phyloP scores from a whole-genome alignment of 768 basidiomycete species.

The Boletus sp. region DNA sequence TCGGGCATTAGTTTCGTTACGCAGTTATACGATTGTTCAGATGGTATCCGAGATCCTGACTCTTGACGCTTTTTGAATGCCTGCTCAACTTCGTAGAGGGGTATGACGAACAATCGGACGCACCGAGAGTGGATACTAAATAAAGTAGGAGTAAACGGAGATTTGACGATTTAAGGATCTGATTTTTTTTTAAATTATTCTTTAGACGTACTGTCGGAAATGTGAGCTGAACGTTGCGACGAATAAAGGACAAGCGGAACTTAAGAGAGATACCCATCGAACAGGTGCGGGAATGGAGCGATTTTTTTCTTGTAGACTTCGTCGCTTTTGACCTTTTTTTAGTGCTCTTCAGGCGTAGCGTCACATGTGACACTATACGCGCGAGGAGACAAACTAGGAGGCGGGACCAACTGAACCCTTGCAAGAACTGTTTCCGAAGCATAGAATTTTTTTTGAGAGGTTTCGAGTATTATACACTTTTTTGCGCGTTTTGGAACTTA shows the following conservation, averaged over 20 bases:
- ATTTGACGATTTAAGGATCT: neutral
- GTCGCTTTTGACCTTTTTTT: conserved; percentile 5
- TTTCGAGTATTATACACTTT: conserved; percentile 2
- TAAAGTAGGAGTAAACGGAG: neutral
- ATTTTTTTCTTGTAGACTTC: neutral
- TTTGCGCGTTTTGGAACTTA: neutral
- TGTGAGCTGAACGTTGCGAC: neutral
- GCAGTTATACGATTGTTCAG: neutral
- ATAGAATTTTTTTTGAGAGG: neutral
- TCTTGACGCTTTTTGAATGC: neutral
- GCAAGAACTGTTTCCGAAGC: neutral
- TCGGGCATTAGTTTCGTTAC: neutral
- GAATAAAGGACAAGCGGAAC: neutral
- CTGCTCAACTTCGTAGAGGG: neutral
- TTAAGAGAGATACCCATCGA: neutral
- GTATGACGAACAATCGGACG: neutral
- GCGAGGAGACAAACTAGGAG: neutral
- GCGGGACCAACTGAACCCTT: neutral
- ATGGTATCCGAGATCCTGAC: neutral
- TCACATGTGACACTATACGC: neutral
- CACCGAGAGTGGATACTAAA: neutral
- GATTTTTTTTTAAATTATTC: neutral
- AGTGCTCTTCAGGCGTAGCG: neutral
- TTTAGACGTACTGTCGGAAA: neutral
- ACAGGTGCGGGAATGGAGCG: neutral